These are phyloP conservation scores for Jimgerdemannia lactiflua DNA, from an alignment of 192 early-diverging fungal genomes.

Conservation along the genomic window DNA sequence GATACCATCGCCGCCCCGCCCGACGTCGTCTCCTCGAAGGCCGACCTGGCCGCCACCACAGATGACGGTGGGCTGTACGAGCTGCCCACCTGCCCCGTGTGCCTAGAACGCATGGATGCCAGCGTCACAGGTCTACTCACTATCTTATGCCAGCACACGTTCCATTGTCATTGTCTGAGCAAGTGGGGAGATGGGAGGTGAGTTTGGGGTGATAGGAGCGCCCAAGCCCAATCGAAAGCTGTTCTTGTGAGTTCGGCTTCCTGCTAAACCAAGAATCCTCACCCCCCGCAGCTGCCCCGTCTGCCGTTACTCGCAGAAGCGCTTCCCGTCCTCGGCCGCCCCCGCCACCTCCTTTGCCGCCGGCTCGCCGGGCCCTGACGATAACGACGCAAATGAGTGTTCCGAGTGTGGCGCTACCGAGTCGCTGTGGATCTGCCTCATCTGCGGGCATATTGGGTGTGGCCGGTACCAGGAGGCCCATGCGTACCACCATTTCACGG, in stretches of 20 bases:
- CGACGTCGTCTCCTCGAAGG: conserved; percentile 9
- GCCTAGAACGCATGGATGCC: conserved; percentile 93
- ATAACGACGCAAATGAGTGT: conserved; percentile 52
- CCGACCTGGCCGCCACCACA: background rate
- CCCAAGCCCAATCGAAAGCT: too few species aligned
- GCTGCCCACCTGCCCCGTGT: conserved; percentile 94
- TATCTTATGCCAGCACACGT: conserved; percentile 93
- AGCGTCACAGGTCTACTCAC: conserved; percentile 86
- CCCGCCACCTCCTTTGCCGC: background rate
- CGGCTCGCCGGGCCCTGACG: conserved; percentile 17
- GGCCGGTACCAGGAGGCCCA: conserved; percentile 90
- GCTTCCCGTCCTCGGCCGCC: conserved; percentile 14
- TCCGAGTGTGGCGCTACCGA: conserved; percentile 68
- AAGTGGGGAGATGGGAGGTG: conserved; percentile 84
- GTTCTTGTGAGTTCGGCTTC: too few species aligned
- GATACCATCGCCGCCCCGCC: conserved; percentile 20
- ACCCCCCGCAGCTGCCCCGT: conserved; percentile 76
- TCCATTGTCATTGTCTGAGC: conserved; percentile 88
- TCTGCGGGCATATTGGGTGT: conserved; percentile 96
- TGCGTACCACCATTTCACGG: conserved; percentile 83
- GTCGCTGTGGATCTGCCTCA: conserved; percentile 95
- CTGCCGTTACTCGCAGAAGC: conserved; percentile 79
- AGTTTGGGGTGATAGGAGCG: background rate
- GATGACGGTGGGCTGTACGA: conserved; percentile 47
- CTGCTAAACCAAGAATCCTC: too few species aligned